Percentiles rank a stretch among this genome's conserved stretches.
Conservation (phyloP, 2,329 filamentous ascomycete genomes). For the Ophiostoma piceae region DNA sequence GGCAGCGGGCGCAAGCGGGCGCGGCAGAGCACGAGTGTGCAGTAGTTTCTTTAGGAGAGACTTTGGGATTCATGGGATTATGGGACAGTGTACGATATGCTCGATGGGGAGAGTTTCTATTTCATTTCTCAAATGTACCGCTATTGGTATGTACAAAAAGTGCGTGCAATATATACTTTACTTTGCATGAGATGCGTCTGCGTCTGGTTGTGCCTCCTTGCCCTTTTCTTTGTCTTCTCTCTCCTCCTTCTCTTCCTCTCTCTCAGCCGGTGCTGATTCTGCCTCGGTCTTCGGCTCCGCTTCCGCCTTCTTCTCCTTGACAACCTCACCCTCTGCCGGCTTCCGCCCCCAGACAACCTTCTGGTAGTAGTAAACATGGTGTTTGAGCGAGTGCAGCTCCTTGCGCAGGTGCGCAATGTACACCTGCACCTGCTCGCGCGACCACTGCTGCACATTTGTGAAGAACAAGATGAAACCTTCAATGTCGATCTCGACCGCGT, state of each 20-base stretch:
- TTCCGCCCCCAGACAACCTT: slow-evolving; percentile 27
- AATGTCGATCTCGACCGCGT: slow-evolving; percentile 24
- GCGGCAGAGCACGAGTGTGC: slow-evolving; percentile 42
- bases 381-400: slow-evolving; percentile 26
- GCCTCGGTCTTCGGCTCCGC: neutral
- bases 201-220: neutral
- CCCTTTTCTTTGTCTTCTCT: neutral
- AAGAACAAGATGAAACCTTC: slow-evolving; percentile 28
- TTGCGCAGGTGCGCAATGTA: slow-evolving; percentile 26
- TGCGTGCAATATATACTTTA: neutral
- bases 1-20: slow-evolving; percentile 54
- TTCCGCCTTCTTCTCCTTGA: neutral
- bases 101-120: too few species aligned
- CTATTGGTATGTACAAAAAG: neutral
- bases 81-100: too few species aligned
- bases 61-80: too few species aligned
- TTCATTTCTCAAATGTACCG: too few species aligned
- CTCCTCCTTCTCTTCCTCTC: neutral
- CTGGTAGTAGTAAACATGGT: slow-evolving; percentile 25
- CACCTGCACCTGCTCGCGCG: slow-evolving; percentile 25
- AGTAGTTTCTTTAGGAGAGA: neutral
- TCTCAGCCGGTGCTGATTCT: neutral
- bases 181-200: neutral
- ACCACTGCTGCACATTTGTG: slow-evolving; percentile 27
- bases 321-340: slow-evolving; percentile 17